Evolutionary conservation across 768 basidiomycete genomes (phyloP).

Genomic region (Pleurotus giganteus): DNA sequence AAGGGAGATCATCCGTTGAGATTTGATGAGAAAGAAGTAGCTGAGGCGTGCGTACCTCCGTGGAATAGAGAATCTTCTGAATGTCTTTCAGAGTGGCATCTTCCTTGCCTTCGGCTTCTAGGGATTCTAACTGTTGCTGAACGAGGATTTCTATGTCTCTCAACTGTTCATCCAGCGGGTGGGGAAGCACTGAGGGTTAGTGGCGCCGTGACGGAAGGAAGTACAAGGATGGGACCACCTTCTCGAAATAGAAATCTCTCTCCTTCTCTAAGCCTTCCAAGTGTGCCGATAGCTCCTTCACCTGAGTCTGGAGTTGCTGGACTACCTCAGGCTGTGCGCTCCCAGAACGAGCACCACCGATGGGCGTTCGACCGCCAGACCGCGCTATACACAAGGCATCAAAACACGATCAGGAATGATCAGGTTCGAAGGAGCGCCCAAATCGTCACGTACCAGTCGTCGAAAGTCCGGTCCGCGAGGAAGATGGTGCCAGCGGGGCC

Average conservation of each 20-base stretch:
- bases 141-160: conserved; percentile 95
- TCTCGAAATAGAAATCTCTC: conserved; percentile 97
- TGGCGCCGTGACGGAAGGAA: no score
- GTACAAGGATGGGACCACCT: no score
- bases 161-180: conserved; percentile 49
- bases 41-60: conserved; percentile 62
- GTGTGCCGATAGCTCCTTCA: conserved; percentile 77
- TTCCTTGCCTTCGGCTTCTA: conserved; percentile 55
- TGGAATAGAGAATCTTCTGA: conserved; percentile 91
- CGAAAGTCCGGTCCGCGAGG: conserved; percentile 21
- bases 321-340: conserved; percentile 69
- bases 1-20: neutral
- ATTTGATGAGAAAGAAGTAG: neutral
- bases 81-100: conserved; percentile 71
- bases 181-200: neutral
- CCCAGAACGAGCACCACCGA: conserved; percentile 65
- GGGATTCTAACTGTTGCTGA: conserved; percentile 69
- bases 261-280: conserved; percentile 95
- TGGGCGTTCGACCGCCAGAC: conserved; percentile 70
- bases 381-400: conserved; percentile 29
- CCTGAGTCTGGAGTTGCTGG: conserved; percentile 67
- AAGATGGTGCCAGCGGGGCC: conserved; percentile 54
- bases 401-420: neutral
- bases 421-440: conserved; percentile 12
- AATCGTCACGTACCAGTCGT: conserved; percentile 7